Evolutionary conservation across 176 grass and related monocot genomes (phyloP).

Genomic region (Zoysia japonica): DNA sequence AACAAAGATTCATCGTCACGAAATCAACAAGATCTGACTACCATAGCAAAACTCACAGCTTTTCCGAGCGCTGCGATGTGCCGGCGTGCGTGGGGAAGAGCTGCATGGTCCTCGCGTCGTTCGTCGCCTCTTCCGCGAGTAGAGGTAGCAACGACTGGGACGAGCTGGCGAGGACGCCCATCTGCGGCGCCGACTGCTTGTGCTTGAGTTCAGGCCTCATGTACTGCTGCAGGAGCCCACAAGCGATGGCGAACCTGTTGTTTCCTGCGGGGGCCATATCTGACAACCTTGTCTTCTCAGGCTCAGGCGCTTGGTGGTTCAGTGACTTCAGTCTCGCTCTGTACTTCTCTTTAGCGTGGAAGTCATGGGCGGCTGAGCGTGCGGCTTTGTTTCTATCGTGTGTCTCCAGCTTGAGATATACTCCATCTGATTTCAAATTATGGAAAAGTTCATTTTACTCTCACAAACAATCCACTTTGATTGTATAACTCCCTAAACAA

Average conservation of each 20-base stretch:
- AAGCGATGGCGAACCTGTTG: conserved; percentile 42
- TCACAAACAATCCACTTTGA: too few species aligned
- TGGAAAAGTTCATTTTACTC: too few species aligned
- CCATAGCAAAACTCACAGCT: not conserved
- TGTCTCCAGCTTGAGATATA: too few species aligned
- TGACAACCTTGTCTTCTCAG: not conserved
- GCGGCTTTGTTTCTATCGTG: too few species aligned
- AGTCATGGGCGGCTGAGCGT: too few species aligned
- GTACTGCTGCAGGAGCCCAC: conserved; percentile 49
- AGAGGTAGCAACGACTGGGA: not conserved
- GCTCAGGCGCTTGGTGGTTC: too few species aligned
- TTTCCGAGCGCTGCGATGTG: not conserved
- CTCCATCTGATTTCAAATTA: too few species aligned
- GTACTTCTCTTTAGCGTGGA: too few species aligned
- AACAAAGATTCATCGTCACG: not conserved
- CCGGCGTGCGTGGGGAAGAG: conserved; percentile 40
- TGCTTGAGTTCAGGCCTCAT: conserved; percentile 31
- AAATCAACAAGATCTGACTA: too few species aligned
- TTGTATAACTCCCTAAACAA: too few species aligned
- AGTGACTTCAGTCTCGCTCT: too few species aligned
- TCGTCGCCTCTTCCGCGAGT: not conserved
- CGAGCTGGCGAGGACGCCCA: not conserved
- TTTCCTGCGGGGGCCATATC: conserved; percentile 20
- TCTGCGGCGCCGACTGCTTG: not conserved
- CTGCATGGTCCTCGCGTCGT: conserved; percentile 23